Base-by-base conservation (phyloP, 805 yeast genomes). In the Starmerella bacillaris region DNA sequence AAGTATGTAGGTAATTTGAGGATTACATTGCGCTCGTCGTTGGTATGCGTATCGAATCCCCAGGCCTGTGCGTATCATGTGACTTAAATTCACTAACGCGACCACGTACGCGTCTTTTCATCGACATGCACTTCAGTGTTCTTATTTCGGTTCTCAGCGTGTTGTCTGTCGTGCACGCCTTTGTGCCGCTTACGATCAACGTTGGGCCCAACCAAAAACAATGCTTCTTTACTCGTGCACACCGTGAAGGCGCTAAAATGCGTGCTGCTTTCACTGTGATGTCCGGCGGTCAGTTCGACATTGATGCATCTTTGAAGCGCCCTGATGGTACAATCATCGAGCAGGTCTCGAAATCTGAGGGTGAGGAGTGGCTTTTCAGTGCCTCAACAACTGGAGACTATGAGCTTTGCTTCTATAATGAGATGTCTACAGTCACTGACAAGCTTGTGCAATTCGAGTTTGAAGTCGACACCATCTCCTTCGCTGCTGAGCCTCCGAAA, bases 391-490 rank as follows among this genome's bases (percentile, higher is more conserved):
- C 56, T 15, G 94, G 94, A 29, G 94, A 83, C 55, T 83, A 80
- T 61, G 77, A 75, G 55, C 75, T 83, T 55, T 83, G 94, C 59
- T 80, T 83, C 61, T 59, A 71, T 48, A 78, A 79, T 56, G 78
- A 72, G 42, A 76, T 77, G 78, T 70, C 80, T 4, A 75, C 84
- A 3, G 71, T 71, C 53, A 75, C 83, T 36, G 84, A 78, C 51
- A 82, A 80, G 59, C 72, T 75, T 36, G 74, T 83, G 46, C 92
- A 79, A 57, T 75, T 83, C 48, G 93, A 83, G 51, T 68, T 83
- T 50, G 67, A 45, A 26, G 44, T 44, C 43, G 63, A 60, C 38
- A 49, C 58, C 30, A 37, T 31, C 28, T 52, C 56, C 35, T 65
- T 71, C 55, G 65, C 63, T 46, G 84, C 86, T 14, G 54, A 61